These are phyloP conservation scores for Dothidotthia symphoricarpi DNA, from an alignment of 2,329 filamentous ascomycete genomes.

Conservation along the genomic window DNA sequence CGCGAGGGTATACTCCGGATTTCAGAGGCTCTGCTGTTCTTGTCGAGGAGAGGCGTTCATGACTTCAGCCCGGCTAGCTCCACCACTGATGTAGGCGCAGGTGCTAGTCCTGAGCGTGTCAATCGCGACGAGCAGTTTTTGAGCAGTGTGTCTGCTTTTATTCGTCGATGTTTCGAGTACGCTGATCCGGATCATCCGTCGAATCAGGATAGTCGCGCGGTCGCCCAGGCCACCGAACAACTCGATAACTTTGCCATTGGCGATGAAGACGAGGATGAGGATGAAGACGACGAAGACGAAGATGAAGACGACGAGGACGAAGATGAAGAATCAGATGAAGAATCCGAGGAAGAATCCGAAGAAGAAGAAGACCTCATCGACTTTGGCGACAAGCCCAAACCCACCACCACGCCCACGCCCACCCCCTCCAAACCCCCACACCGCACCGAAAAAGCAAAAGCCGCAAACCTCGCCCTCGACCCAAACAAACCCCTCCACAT, in stretches of 20 bases:
- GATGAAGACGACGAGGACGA: constrained; percentile 39
- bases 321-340: constrained; percentile 43
- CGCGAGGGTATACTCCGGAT: constrained; percentile 93
- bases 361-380: constrained; percentile 66
- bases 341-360: constrained; percentile 71
- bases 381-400: constrained; percentile 47
- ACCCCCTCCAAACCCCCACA: no score
- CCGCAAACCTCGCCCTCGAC: constrained; percentile 86
- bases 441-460: constrained; percentile 59
- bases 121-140: constrained; percentile 84
- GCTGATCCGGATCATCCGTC: constrained; percentile 81
- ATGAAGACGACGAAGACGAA: constrained; percentile 68
- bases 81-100: constrained; percentile 50
- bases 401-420: no score
- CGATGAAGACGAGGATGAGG: constrained; percentile 69
- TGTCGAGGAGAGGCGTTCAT: constrained; percentile 83
- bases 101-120: constrained; percentile 42
- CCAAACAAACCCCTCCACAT: constrained; percentile 92
- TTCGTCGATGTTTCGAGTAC: constrained; percentile 94
- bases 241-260: constrained; percentile 70
- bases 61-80: constrained; percentile 68
- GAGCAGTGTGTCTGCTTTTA: constrained; percentile 91
- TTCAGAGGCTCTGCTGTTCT: constrained; percentile 88
- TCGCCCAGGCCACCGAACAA: constrained; percentile 25
- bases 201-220: constrained; percentile 48